phyloP scores from a whole-genome alignment of 2,329 filamentous ascomycete species.

The Penicillium sclerotiorum region DNA sequence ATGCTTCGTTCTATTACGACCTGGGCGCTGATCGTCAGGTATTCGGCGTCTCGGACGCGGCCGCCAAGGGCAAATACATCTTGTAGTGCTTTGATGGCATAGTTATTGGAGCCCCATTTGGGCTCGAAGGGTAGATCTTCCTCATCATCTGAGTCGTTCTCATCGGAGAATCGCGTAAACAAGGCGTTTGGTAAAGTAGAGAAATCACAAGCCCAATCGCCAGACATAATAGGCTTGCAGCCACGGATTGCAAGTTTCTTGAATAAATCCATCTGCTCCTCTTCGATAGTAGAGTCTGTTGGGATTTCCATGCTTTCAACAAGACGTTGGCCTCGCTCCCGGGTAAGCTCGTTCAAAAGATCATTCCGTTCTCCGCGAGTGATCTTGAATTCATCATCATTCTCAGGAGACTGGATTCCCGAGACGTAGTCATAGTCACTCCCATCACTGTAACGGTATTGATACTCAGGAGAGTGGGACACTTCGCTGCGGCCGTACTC shows the following conservation, averaged over 20 bases:
- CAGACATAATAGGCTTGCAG: conserved; percentile 58
- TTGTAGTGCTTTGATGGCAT: conserved; percentile 55
- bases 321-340: conserved; percentile 31
- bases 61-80: conserved; percentile 55
- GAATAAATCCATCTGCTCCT: conserved; percentile 56
- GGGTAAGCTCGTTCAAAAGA: not conserved
- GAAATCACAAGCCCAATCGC: conserved; percentile 57
- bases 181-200: conserved; percentile 55
- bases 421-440: no score
- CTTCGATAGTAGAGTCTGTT: conserved; percentile 49
- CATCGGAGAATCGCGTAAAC: conserved; percentile 43
- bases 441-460: no score
- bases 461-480: no score
- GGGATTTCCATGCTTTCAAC: conserved; percentile 44
- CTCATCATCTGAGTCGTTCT: conserved; percentile 22
- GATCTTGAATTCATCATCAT: not conserved
- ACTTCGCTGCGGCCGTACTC: no score
- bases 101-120: conserved; percentile 46
- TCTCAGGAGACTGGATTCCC: no score
- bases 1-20: conserved; percentile 45
- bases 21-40: conserved; percentile 39
- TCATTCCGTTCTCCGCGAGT: not conserved
- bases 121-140: conserved; percentile 51
- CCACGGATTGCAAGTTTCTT: conserved; percentile 59
- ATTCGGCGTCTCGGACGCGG: conserved; percentile 53